Base-by-base conservation (phyloP, 345 rosid genomes). In the Acer campestre region DNA sequence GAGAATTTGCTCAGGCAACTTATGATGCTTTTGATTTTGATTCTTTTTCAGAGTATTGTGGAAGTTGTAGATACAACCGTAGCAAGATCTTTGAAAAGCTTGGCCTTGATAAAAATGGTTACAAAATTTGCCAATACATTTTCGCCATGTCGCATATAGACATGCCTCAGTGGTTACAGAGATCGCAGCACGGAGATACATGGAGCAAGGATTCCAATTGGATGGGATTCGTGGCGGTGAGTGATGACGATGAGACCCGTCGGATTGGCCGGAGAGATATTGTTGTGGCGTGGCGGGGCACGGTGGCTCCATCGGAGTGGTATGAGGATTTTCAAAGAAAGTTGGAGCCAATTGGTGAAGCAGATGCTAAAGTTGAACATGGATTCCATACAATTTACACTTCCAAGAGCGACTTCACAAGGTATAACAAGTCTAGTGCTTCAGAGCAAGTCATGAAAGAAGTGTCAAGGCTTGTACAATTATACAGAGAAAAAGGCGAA, bases 191-290 rank as follows among this genome's bases (percentile, higher is more conserved):
- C 67, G 46, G 13, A 16, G 55, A 80, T 12, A 67, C 66, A 0
- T 80, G 88, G 87, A 83, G 87, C 81, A 81, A 80, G 56, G 85
- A 85, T 42, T 83, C 90, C 46, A 86, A 86, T 38, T 86, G 88
- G 92, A 79, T 88, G 69, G 88, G 92, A 5, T 88, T 78, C 2
- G 78, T 86, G 22, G 87, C 88, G 0, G 82, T 77, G n/a, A 81
- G 83, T 13, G 62, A 75, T 25, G 81, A 85, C 3, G 77, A 78
- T 61, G 86, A 80, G 74, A 73, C 84, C 0, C 10, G 1, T 3
- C 38, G 85, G 75, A 81, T 88, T 7, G 92, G 90, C 6, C 82
- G 92, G 29, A 75, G 87, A 31, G 88, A 86, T 46, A 82, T 85
- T 11, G 80, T 80, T 7, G 83, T 86, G 48, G 82, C 82, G 0